A percentile compares a stretch with the other conserved stretches of the same genome.
phyloP scores from a whole-genome alignment of 768 basidiomycete species.

The Rhodotorula graminis region DNA sequence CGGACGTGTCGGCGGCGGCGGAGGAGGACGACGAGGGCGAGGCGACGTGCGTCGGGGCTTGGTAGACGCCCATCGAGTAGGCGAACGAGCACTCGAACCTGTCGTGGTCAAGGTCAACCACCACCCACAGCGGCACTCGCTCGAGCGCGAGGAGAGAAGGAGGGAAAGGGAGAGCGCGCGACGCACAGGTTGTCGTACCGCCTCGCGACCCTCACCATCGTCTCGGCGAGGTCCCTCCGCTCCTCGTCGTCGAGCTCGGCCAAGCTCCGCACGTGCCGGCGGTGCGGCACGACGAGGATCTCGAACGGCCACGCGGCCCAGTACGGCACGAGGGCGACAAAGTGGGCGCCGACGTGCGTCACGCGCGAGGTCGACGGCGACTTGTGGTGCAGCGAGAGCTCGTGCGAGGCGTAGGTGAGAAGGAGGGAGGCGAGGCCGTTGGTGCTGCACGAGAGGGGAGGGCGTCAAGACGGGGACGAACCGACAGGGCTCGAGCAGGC shows the following conservation, averaged over 20 bases:
- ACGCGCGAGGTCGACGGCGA: slow-evolving; percentile 54
- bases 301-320: slow-evolving; percentile 97
- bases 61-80: slow-evolving; percentile 92
- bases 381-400: slow-evolving; percentile 55
- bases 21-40: too few species aligned
- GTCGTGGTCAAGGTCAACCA: too few species aligned
- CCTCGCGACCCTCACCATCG: slow-evolving; percentile 49
- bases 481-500: too few species aligned
- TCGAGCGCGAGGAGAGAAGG: background rate
- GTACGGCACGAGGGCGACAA: slow-evolving; percentile 83
- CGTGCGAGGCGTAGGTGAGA: slow-evolving; percentile 44
- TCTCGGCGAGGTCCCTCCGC: slow-evolving; percentile 60
- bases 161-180: background rate
- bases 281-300: slow-evolving; percentile 50
- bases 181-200: slow-evolving; percentile 45
- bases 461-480: too few species aligned
- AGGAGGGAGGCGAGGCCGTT: slow-evolving; percentile 42
- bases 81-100: slow-evolving; percentile 77
- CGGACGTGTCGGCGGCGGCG: slow-evolving; percentile 24
- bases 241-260: slow-evolving; percentile 60
- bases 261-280: slow-evolving; percentile 69
- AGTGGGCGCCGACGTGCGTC: slow-evolving; percentile 67
- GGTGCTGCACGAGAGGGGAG: background rate
- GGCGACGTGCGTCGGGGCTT: slow-evolving; percentile 56
- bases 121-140: too few species aligned